Evolutionary conservation across 1,139 yeast genomes (phyloP), one percentile per base, ranked within the genome.

Genomic region (Kodamaea suecica): DNA sequence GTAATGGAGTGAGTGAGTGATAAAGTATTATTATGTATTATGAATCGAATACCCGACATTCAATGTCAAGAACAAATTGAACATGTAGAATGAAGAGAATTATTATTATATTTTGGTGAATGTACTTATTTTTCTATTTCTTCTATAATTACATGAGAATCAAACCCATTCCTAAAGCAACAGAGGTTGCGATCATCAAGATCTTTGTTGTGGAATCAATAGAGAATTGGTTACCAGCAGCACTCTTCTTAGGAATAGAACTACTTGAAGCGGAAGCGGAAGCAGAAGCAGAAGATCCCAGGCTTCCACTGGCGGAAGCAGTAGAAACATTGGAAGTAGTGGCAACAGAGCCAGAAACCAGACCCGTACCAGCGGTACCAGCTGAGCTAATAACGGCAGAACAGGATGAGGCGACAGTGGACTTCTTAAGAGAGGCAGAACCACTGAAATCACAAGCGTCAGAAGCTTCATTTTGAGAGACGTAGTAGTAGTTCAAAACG

Each of bases 371-470:
- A 15, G 54, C 47, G 28, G 43, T 33, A 39, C 57, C 58, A 14
- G 57, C 58, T 27, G 55, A 42, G 32, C 48, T 49, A 40, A 52
- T 37, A 36, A 41, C 27, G 29, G 53, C 55, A 13, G 48, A 29
- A 44, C 59, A 53, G 15, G 53, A 38, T 14, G 53, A 45, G 15
- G 57, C 50, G 21, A 50, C 41, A 33, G 48, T 29, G 35, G 51
- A 48, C 20, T 40, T 38, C 23, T 46, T 48, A 39, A 48, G 32
- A 29, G 46, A 23, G 25, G 52, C 52, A 23, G 50, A 48, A 43
- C 94, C 92, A 42, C 61, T 59, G 62, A 83, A 84, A 57, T 71
- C 74, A 72, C 94, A 84, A 33, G 84, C 84, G 31, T 67, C 55
- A 15, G 59, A 43, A 39, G 44, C 42, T 40, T 61, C 59, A 48